Base-by-base conservation (phyloP, 1,139 yeast species). In the Candida labiduridarum region DNA sequence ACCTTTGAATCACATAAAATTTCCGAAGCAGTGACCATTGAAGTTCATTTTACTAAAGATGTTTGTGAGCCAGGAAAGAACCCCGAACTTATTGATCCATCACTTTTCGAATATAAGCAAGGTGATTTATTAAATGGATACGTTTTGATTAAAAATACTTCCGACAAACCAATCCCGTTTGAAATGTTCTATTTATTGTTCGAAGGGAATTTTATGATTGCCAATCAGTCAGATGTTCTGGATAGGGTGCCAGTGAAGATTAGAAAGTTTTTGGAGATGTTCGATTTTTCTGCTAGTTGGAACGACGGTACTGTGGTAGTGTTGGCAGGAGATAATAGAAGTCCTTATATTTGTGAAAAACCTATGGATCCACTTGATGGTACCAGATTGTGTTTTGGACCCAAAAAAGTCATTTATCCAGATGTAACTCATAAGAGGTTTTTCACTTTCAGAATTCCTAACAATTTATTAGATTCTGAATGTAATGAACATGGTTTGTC, bases 41-140 rank as follows among this genome's bases (percentile, higher is more conserved):
- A 66, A 3, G 58, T 72, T 22, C 59, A 58, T 41, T 75, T 73
- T 55, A 76, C 78, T 4, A 66, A 68, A 44, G 72, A 73, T n/a
- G 62, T 72, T 15, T 70, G 77, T 22, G 61, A 64, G 47, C 29
- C 59, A 2, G 69, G 71, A 5, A 60, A 59, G 41, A 51, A 46
- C 1, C 76, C 76, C 1, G 65, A 59, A 44, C 53, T 61, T 14
- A 65, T 75, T 11, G 74, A 74, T 47, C 73, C 76, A 2, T 63
- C 66, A 49, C 52, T 61, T 25, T 64, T 57, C 55, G 79, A 75
- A 51, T 76, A 70, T 55, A 68, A 67, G 40, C 76, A 70, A 51
- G 80, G 80, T 9, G 79, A 75, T 55, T 66, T 56, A 27, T 60
- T 76, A 27, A 69, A 75, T 55, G 80, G 80, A 1, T 71, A 66